Base-by-base conservation (phyloP, 306 rosid genomes). In the Gastrolobium bilobum region DNA sequence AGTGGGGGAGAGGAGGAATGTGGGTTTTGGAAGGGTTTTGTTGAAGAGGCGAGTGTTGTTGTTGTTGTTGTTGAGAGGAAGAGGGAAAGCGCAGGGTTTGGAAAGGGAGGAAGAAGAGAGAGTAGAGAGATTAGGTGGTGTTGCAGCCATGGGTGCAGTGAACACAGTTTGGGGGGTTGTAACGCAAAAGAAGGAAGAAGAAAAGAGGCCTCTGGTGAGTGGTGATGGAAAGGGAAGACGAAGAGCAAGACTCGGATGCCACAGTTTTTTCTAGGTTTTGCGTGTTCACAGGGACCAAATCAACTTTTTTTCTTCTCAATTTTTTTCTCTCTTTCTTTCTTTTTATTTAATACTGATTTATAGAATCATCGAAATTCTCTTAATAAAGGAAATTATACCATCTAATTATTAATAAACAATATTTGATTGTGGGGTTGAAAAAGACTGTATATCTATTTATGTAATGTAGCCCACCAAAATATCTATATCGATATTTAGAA, bases 21-120 rank as follows among this genome's bases (percentile, higher is more conserved):
- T 58, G 51, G 89, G 88, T 42, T 78, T 88, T 20, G 46, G 31
- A 30, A 76, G 84, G 85, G 86, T 52, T 85, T 79, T 39, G 75
- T 56, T 8, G 53, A 58, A 80, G 58, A 60, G 76, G 50, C 2
- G 82, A 53, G 73, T 74, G 57, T 37, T 62, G 79, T 4, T 80
- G 50, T 4, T 80, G 50, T 6, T 48, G 69, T 39, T 30, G 51
- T 71, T 3, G 79, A 62, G 29, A 70, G 79, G 52, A 82, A 70
- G 67, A 83, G 77, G 1, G 86, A 75, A 61, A 68, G 7, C 34
- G 46, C 81, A 44, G 61, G 87, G 77, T 64, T 75, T 86, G 6
- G 86, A 59, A 7, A 75, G 70, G 0, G 75, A 31, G 30, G 81
- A 79, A 38, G 91, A 68, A 0, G 90, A 73, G 70, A 88, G 7